phyloP scores from a whole-genome alignment of 2,329 filamentous ascomycete genomes.

The Dryadomyces quercivorus region DNA sequence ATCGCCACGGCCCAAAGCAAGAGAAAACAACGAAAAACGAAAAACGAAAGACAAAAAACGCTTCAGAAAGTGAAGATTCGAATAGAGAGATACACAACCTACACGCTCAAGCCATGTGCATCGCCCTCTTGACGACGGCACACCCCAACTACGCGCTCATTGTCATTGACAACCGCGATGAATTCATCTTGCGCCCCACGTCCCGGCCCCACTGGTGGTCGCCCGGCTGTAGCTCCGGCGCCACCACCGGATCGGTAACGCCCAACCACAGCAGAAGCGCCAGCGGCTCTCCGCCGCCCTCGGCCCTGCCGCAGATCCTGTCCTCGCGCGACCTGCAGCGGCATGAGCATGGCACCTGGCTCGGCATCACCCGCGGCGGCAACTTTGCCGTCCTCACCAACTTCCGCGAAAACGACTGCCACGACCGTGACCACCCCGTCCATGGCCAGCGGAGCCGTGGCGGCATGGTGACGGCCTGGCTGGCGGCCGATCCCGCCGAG shows the following conservation, averaged over 20 bases:
- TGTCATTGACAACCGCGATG: slow-evolving; percentile 67
- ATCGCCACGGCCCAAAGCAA: too few species aligned
- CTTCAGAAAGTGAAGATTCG: too few species aligned
- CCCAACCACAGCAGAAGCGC: not conserved
- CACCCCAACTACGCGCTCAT: slow-evolving; percentile 67
- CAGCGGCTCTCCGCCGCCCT: slow-evolving; percentile 4
- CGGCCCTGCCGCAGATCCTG: slow-evolving; percentile 28
- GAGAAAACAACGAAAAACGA: too few species aligned
- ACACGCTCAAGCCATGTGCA: slow-evolving; percentile 56
- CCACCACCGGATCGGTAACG: slow-evolving; percentile 1
- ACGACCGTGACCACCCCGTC: slow-evolving; percentile 39
- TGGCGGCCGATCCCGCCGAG: slow-evolving; percentile 36
- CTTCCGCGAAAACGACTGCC: slow-evolving; percentile 42
- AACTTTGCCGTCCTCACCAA: slow-evolving; percentile 55
- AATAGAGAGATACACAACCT: not conserved
- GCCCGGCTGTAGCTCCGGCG: slow-evolving; percentile 16
- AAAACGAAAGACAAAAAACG: too few species aligned
- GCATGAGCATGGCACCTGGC: slow-evolving; percentile 52
- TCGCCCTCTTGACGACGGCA: slow-evolving; percentile 61
- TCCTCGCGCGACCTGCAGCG: slow-evolving; percentile 51
- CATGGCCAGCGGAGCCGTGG: slow-evolving; percentile 46
- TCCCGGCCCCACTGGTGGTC: slow-evolving; percentile 53
- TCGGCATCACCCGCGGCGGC: slow-evolving; percentile 48
- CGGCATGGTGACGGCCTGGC: slow-evolving; percentile 51
- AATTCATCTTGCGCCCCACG: slow-evolving; percentile 53